These are phyloP conservation scores for Chlamydomonas reinhardtii DNA, from an alignment of 163 green algal species.

Conservation along the genomic window DNA sequence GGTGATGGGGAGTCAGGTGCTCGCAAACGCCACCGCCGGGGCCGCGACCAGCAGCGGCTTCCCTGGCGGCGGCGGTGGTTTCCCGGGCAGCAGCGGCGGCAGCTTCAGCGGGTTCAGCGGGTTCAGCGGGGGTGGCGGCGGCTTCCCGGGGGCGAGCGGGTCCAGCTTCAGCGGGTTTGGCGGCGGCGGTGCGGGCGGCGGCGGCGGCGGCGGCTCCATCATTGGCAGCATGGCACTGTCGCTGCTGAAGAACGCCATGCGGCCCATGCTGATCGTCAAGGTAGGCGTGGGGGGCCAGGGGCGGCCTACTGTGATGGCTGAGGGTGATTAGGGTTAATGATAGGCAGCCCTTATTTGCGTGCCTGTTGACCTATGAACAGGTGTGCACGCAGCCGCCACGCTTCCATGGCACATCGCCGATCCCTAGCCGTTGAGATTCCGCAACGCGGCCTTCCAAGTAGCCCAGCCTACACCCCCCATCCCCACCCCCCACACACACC, in stretches of 20 bases:
- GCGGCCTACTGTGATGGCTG: too few species aligned
- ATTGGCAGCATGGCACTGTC: conserved; percentile 22
- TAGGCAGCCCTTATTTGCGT: too few species aligned
- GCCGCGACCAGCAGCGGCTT: not conserved
- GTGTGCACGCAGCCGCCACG: too few species aligned
- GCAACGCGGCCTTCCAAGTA: too few species aligned
- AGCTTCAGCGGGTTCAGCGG: not conserved
- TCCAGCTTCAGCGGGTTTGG: not conserved
- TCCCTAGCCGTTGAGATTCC: too few species aligned
- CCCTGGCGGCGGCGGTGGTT: not conserved
- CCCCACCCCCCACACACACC: too few species aligned
- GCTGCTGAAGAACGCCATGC: conserved; percentile 21
- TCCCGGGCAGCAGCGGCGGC: not conserved
- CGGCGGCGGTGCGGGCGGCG: not conserved
- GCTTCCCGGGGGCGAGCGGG: too few species aligned
- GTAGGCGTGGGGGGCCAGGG: not conserved
- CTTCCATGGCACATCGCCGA: too few species aligned
- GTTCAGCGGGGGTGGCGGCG: not conserved
- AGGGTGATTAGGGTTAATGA: too few species aligned
- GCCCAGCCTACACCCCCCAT: too few species aligned
- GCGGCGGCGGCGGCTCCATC: not conserved
- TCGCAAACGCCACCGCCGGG: not conserved
- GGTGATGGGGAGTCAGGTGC: conserved; percentile 44
- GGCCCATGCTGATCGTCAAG: conserved; percentile 57
- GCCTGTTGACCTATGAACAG: too few species aligned